phyloP scores from a whole-genome alignment of 805 yeast genomes.

The Candida tammaniensis region DNA sequence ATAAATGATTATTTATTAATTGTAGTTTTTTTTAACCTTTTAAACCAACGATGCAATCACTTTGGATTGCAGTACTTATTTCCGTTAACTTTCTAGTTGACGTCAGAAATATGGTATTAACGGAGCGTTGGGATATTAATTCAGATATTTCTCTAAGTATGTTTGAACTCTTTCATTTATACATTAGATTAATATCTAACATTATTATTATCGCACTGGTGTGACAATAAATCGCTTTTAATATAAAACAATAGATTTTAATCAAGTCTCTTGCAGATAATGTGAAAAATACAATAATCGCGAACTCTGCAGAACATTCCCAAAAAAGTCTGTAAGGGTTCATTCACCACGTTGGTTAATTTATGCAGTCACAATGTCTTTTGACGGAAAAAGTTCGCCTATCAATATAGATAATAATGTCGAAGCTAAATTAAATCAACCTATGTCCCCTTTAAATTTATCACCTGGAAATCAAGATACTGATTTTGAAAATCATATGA shows the following conservation, averaged over 20 bases:
- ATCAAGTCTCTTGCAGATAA: too few relatives aligned
- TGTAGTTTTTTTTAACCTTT: neutral
- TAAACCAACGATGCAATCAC: conserved; percentile 52
- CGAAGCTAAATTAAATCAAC: conserved; percentile 20
- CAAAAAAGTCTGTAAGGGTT: too few relatives aligned
- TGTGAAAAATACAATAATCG: too few relatives aligned
- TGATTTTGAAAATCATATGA: neutral
- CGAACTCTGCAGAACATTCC: too few relatives aligned
- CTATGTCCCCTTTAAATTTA: conserved; percentile 34
- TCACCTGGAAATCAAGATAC: conserved; percentile 11
- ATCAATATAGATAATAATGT: conserved; percentile 5
- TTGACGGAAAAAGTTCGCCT: too few relatives aligned
- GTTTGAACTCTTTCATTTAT: too few relatives aligned
- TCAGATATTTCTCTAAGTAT: conserved; percentile 1
- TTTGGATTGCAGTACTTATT: conserved; percentile 51
- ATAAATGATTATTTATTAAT: conserved; percentile 8
- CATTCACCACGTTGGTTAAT: too few relatives aligned
- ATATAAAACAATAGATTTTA: too few relatives aligned
- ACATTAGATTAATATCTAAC: too few relatives aligned
- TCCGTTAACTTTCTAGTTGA: conserved; percentile 5
- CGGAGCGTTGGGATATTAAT: conserved; percentile 56
- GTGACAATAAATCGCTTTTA: too few relatives aligned
- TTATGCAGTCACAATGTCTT: too few relatives aligned
- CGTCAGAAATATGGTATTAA: conserved; percentile 37
- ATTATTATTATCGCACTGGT: too few relatives aligned